These are phyloP conservation scores for Ogataea wickerhamii DNA, from an alignment of 805 yeast genomes.

Conservation along the genomic window DNA sequence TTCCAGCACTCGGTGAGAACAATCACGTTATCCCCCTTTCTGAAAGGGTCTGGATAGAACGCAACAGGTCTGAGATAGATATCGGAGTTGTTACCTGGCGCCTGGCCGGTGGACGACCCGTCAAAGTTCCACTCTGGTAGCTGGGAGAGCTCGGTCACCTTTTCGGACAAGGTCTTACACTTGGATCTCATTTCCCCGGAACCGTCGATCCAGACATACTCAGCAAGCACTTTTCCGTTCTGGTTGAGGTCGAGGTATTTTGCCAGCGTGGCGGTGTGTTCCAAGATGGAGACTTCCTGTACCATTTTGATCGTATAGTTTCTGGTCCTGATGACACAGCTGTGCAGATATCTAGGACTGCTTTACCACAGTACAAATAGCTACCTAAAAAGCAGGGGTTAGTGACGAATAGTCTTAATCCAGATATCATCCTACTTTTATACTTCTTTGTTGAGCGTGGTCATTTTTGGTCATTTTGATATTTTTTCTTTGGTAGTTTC, in stretches of 20 bases:
- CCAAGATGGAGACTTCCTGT: conserved; percentile 36
- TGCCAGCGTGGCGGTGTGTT: conserved; percentile 75
- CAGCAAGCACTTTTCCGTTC: conserved; percentile 85
- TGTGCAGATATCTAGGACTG: background rate
- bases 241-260: conserved; percentile 84
- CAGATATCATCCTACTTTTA: conserved; percentile 3
- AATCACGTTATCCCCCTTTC: conserved; percentile 94
- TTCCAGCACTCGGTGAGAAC: conserved; percentile 97
- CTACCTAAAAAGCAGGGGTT: background rate
- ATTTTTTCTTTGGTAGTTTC: conserved; percentile 1
- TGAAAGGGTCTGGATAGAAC: conserved; percentile 93
- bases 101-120: conserved; percentile 98
- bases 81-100: conserved; percentile 97
- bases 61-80: conserved; percentile 94
- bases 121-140: conserved; percentile 99
- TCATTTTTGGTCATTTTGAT: too few species aligned
- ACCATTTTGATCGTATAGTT: conserved; percentile 11
- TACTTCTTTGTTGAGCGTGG: background rate
- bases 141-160: conserved; percentile 71
- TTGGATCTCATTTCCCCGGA: conserved; percentile 89
- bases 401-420: too few species aligned
- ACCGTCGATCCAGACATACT: conserved; percentile 97
- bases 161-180: conserved; percentile 78
- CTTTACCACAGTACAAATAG: background rate
- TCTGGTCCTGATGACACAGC: background rate